These are phyloP conservation scores for Castanopsis chinensis DNA, from an alignment of 306 rosid genomes.

Conservation along the genomic window DNA sequence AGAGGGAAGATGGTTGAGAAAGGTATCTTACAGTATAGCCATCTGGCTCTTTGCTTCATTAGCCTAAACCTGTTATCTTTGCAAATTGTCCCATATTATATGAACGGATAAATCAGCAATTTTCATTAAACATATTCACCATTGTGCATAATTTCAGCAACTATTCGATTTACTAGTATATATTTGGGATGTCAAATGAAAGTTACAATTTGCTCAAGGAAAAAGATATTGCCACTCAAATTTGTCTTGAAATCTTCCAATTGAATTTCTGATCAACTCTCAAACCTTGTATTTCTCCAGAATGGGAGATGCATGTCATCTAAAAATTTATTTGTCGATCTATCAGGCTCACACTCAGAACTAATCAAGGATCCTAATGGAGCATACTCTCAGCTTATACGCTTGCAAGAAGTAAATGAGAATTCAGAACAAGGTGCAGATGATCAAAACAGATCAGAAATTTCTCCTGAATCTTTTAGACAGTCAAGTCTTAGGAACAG, in stretches of 20 bases:
- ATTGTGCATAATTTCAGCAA: neutral
- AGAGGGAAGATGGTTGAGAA: slow-evolving; percentile 91
- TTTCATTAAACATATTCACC: neutral
- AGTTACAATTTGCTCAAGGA: neutral
- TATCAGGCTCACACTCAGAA: slow-evolving; percentile 57
- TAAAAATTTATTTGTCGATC: slow-evolving; percentile 11
- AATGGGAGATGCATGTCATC: neutral
- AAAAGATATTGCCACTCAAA: neutral
- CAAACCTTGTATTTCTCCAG: neutral
- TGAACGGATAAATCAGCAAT: neutral
- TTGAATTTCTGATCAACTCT: neutral
- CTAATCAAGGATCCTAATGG: slow-evolving; percentile 57
- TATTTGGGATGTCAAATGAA: neutral
- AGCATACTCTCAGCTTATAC: slow-evolving; percentile 61
- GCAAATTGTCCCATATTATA: neutral
- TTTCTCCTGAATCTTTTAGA: neutral
- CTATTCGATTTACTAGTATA: neutral
- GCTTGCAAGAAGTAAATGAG: slow-evolving; percentile 45
- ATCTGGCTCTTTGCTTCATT: neutral
- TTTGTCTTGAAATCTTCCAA: neutral
- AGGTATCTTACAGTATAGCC: slow-evolving; percentile 38
- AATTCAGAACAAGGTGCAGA: slow-evolving; percentile 8
- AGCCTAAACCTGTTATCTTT: neutral
- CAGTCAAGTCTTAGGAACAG: slow-evolving; percentile 17
- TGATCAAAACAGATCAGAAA: slow-evolving; percentile 5